Conservation (phyloP, 2,329 filamentous ascomycete species). For the Xenoacremonium recifei region DNA sequence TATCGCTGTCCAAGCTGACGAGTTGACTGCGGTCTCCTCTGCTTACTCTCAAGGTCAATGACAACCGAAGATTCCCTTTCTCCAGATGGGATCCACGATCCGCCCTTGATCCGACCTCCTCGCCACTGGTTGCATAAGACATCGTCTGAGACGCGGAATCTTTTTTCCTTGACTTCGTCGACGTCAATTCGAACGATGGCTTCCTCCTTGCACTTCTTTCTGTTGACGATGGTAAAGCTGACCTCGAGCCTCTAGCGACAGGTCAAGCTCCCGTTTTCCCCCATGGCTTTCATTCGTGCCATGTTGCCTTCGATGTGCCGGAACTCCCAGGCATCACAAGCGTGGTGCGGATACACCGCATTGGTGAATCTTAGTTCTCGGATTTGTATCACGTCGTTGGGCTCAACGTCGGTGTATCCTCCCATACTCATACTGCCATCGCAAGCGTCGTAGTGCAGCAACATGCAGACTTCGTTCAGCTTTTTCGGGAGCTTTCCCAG, state of each 20-base stretch:
- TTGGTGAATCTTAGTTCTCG: constrained; percentile 57
- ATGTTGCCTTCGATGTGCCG: constrained; percentile 7
- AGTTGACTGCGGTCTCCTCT: not conserved
- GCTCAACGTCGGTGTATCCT: constrained; percentile 40
- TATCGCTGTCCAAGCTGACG: constrained; percentile 46
- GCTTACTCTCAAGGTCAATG: constrained; percentile 20
- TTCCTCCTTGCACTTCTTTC: constrained; percentile 33
- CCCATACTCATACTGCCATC: constrained; percentile 14
- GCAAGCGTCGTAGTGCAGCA: constrained; percentile 39
- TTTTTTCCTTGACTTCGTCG: constrained; percentile 27
- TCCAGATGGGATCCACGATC: constrained; percentile 27
- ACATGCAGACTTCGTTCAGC: constrained; percentile 41
- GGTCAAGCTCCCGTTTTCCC: constrained; percentile 40
- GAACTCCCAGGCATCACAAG: constrained; percentile 22
- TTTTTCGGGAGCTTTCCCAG: constrained; percentile 37
- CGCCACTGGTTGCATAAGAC: constrained; percentile 33
- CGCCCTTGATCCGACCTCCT: constrained; percentile 27
- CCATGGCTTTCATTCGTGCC: constrained; percentile 14
- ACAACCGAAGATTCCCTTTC: constrained; percentile 9
- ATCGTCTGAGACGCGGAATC: constrained; percentile 30
- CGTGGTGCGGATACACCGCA: constrained; percentile 39
- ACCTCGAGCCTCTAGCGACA: constrained; percentile 49
- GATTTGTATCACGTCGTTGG: constrained; percentile 36
- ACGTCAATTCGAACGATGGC: constrained; percentile 31
- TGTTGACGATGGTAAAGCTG: constrained; percentile 19